Evolutionary conservation across 1,284 basidiomycete species (phyloP), one percentile per base, ranked within the genome.

Genomic region (Sporisorium scitamineum): DNA sequence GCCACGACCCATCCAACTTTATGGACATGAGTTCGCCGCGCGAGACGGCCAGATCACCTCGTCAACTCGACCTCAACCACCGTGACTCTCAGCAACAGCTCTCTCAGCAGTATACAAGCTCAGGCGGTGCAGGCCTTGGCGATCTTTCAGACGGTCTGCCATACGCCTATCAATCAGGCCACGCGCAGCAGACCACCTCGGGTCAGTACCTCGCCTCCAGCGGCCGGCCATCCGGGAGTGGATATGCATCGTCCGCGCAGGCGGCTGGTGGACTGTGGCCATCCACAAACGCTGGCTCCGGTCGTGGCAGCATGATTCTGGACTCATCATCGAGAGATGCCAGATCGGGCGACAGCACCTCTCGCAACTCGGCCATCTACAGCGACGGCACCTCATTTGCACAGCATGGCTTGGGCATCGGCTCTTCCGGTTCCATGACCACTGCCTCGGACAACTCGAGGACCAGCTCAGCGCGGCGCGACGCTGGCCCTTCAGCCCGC

Each of bases 371-470:
- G 16, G 29, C 48, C 59, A 66, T 76, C 54, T 76, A 76, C 54
- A 47, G 64, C 26, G 69, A 76, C 42, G 14, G 41, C 31, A 27
- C 61, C 3, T 61, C 64, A 14, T 70, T 63, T 39, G 72, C 60
- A 7, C 68, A 67, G 41, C 73, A 70, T 27, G 68, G 73, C 14
- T 59, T 76, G 14, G 73, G 68, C 31, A 67, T 76, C 45, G 61
- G 73, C 45, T 57, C 72, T 11, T 48, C 63, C 2, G 63, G 67
- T 2, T 66, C 62, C 20, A 70, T 70, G 72, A 75, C 66, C 18
- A 71, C 74, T 16, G 70, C 70, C 14, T 71, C 74, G 24, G 70
- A 76, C 69, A 76, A 68, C 41, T 71, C 73, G 24, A 66, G 70
- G 34, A 70, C 72, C 1, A 64, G 60, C 54, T 60, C 68, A 1